These are phyloP conservation scores for Myotisia sp. DNA, from an alignment of 2,329 filamentous ascomycete species.

Conservation along the genomic window DNA sequence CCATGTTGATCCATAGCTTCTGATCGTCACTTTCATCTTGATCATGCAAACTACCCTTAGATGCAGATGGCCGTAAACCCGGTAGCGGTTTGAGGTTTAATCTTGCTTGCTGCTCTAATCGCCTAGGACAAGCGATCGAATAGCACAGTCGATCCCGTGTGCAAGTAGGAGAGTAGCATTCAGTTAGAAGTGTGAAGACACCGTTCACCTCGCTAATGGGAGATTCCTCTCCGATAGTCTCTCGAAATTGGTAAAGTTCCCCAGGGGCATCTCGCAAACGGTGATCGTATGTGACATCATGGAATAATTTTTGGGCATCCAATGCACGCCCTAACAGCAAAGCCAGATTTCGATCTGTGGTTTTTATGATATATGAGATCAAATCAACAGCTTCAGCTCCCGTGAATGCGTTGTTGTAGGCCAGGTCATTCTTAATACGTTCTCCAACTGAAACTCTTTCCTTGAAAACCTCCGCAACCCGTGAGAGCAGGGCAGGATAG, in stretches of 20 bases:
- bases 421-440: slow-evolving; percentile 87
- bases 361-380: slow-evolving; percentile 91
- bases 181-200: slow-evolving; percentile 87
- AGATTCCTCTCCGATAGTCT: slow-evolving; percentile 70
- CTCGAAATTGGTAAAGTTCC: slow-evolving; percentile 93
- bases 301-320: slow-evolving; percentile 97
- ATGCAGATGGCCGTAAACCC: slow-evolving; percentile 60
- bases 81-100: slow-evolving; percentile 87
- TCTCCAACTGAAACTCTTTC: slow-evolving; percentile 77
- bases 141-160: slow-evolving; percentile 92
- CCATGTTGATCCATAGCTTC: slow-evolving; percentile 98
- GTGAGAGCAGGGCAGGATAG: slow-evolving; percentile 85
- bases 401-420: slow-evolving; percentile 94
- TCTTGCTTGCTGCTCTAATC: slow-evolving; percentile 86
- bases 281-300: slow-evolving; percentile 97
- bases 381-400: slow-evolving; percentile 92
- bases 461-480: slow-evolving; percentile 81
- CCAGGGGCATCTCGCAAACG: slow-evolving; percentile 81
- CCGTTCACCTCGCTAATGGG: slow-evolving; percentile 65
- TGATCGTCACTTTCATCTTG: slow-evolving; percentile 87
- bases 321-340: slow-evolving; percentile 78
- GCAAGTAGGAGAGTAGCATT: slow-evolving; percentile 96
- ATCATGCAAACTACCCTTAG: slow-evolving; percentile 61
- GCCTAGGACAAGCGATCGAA: slow-evolving; percentile 87
- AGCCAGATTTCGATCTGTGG: slow-evolving; percentile 86